phyloP scores from a whole-genome alignment of 495 filamentous ascomycete genomes.

The Oleoguttula mirabilis region DNA sequence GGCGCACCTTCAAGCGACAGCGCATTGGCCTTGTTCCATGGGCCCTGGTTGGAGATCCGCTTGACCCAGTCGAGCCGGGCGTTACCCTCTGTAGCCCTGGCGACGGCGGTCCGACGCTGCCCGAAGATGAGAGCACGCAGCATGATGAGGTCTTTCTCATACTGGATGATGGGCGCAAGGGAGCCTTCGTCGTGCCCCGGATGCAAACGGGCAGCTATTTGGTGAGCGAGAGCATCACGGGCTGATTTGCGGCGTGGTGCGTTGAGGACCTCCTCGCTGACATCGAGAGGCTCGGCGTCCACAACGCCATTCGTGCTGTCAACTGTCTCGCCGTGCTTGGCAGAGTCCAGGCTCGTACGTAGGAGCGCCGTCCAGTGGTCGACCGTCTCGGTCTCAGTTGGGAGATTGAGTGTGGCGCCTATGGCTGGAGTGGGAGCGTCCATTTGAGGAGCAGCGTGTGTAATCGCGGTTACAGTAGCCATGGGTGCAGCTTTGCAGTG shows the following conservation, averaged over 20 bases:
- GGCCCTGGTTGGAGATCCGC: constrained; percentile 19
- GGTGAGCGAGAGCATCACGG: constrained; percentile 17
- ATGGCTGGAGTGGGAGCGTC: too few species aligned
- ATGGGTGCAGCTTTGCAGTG: too few species aligned
- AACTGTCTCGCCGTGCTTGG: too few species aligned
- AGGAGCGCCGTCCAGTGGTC: not conserved
- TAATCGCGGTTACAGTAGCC: too few species aligned
- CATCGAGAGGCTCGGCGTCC: not conserved
- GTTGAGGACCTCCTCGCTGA: constrained; percentile 18
- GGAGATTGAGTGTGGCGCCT: too few species aligned
- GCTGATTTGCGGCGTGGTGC: constrained; percentile 22
- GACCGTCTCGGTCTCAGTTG: too few species aligned
- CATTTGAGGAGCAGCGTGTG: too few species aligned
- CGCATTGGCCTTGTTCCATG: constrained; percentile 22
- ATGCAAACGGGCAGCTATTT: constrained; percentile 19
- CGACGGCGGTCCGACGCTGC: constrained; percentile 17
- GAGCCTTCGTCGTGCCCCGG: constrained; percentile 14
- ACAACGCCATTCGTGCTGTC: too few species aligned
- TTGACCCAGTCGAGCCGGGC: constrained; percentile 15
- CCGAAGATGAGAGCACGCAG: constrained; percentile 11
- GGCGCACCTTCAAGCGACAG: constrained; percentile 19
- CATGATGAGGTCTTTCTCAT: constrained; percentile 24
- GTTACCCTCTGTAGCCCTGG: constrained; percentile 13
- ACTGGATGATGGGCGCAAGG: constrained; percentile 23
- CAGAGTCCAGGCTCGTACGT: not conserved